phyloP scores from a whole-genome alignment of 2,329 filamentous ascomycete genomes.

The Fusarium fracticaudum region DNA sequence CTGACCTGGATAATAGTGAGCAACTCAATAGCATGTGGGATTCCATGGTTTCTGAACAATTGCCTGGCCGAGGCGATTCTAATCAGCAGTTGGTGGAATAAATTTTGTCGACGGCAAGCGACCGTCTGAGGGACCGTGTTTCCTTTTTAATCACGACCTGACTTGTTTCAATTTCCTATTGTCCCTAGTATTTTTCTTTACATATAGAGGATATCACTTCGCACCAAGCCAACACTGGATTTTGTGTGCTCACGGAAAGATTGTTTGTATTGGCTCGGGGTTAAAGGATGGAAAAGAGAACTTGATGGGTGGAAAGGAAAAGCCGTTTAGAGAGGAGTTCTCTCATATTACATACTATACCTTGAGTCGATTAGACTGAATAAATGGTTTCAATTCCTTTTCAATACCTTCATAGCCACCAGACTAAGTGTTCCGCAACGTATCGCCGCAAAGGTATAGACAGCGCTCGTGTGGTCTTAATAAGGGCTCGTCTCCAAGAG shows the following conservation, averaged over 20 bases:
- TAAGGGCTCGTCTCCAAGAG: background rate
- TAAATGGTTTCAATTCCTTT: background rate
- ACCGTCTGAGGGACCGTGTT: background rate
- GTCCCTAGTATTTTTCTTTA: background rate
- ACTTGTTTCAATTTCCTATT: background rate
- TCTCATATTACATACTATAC: conserved; percentile 2
- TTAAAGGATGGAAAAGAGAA: conserved; percentile 20
- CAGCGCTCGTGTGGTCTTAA: background rate
- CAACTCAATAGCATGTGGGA: conserved; percentile 52
- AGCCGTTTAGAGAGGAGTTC: conserved; percentile 3
- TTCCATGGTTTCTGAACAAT: conserved; percentile 47
- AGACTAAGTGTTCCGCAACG: background rate
- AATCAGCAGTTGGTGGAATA: conserved; percentile 39
- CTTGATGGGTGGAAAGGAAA: conserved; percentile 6
- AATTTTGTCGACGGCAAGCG: conserved; percentile 14
- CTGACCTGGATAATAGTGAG: conserved; percentile 43
- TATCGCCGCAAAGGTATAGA: background rate
- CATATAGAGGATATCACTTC: conserved; percentile 34
- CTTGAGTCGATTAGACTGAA: background rate
- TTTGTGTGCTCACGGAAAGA: conserved; percentile 17
- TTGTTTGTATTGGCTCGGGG: conserved; percentile 14
- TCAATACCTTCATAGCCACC: background rate
- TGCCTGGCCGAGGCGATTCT: conserved; percentile 44
- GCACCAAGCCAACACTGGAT: conserved; percentile 41
- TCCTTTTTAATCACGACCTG: background rate